Base-by-base conservation (phyloP, 495 filamentous ascomycete species). In the Bacidia rubella region DNA sequence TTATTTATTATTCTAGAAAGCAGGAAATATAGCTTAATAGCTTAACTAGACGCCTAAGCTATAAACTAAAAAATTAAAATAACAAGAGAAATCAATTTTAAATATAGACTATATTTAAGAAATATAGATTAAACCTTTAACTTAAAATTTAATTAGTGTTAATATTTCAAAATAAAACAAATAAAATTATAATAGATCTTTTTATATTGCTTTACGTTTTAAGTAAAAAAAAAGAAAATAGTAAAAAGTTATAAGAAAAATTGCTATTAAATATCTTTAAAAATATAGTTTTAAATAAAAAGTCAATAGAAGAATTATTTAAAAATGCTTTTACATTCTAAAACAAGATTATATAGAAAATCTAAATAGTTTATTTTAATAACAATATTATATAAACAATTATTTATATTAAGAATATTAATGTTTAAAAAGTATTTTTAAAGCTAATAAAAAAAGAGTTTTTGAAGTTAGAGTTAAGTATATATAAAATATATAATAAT, bases 301-400 rank as follows among this genome's bases (percentile, higher is more conserved):
- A 48, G 22, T 23, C 25, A 23, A 23, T 23, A 48, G 10, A 48
- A 23, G 17, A 48, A 48, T 48, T 48, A 48, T n/a, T 48, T 48
- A 48, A 44, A 20, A 5, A n/a, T 22, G 9, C 12, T n/a, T 5
- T 26, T 29, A 22, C 10, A 22, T 48, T 48, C 10, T 4, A n/a
- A 11, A 10, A 48, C 3, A 26, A 48, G 12, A 5, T 47, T 47
- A 19, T 53, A 47, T 46, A 47, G 46, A 53, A 19, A 25, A 32
- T 53, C 43, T 47, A 20, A 3, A 29, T 1, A n/a, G 47, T 53
- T 22, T 25, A 48, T 48, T 5, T 23, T 22, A 24, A 27, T 11
- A 32, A 49, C n/a, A 29, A 49, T 1, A 29, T 49, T 22, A 49
- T 49, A 15, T 49, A 44, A 44, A 20, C 9, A 44, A 17, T 49